Evolutionary conservation across 352 stramenopile genomes (phyloP), one percentile per base, ranked within the genome.

Genomic region (Phytophthora kernoviae): DNA sequence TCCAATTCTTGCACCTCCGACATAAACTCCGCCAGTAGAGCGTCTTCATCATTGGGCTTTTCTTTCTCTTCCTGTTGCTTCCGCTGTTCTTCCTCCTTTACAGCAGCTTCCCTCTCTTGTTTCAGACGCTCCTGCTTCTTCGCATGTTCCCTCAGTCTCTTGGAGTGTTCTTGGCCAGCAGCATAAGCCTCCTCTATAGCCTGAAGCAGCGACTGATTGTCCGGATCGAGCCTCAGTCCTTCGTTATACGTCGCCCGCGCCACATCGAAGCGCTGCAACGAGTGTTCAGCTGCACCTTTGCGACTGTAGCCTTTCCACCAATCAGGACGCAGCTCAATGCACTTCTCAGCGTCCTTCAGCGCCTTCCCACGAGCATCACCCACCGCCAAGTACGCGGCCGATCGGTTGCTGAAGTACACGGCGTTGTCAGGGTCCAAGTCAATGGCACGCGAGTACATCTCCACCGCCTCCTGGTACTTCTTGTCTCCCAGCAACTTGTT

Each of bases 241-340:
- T 74, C 52, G 48, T 86, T 81, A 48, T 94, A 96, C 46, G 87
- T 92, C 8, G 58, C 75, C 6, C 80, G 76, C 36, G 87, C 86
- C 15, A 75, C 73, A 40, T 95, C 86, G 48, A 86, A 96, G 24
- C 84, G 85, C 57, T 70, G 68, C 48, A 94, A 58, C 47, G 86
- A 84, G 56, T 94, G 80, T 56, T 93, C 76, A 0, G 87, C 87
- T 3, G 87, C 85, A 3, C 87, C 87, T 50, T 93, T 92, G 48
- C 87, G 87, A 30, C 79, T 90, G 70, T 91, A 96, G 0, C 87
- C 86, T 65, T 96, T 96, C 83, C 79, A 91, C 87, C 87, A 96
- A 32, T 90, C 75, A 55, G 82, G 84, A n/a, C 72, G 69, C 10
- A 91, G 66, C 43, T 81, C 81, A 32, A 96, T 88, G 54, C 87